Evolutionary conservation across 1,284 basidiomycete species (phyloP), one percentile per base, ranked within the genome.

Genomic region (Golubevia pallescens): DNA sequence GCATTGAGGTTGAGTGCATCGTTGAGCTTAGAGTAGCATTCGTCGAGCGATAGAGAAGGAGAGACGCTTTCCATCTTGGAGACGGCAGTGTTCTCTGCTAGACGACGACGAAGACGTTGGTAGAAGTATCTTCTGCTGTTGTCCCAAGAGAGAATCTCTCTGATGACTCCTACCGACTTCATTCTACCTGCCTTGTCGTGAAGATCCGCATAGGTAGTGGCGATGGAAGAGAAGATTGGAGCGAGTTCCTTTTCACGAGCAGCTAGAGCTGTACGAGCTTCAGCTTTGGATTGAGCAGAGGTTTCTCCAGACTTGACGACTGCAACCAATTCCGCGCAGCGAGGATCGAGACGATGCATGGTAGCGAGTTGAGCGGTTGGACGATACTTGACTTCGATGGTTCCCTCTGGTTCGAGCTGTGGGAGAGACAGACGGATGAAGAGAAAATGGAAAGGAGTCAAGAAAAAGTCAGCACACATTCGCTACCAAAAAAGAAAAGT

Each of bases 121-220:
- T 97, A 99, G 90, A 99, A 98, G 86, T 92, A 90, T 71, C 77
- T 74, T 91, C 90, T 66, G 24, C 60, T 62, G 20, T 66, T 60
- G 14, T 14, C 48, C 85, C 85, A 86, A 8, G 74, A 68, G 90
- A 90, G 34, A 90, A 89, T 80, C 90, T 92, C 56, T 92, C 95
- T 83, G 92, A 97, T 84, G 28, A 86, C 86, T 19, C 94, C 95
- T 87, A 98, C 98, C 28, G 95, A 95, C 87, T 97, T 93, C 96
- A 99, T 98, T 68, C 96, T 93, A 67, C 95, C 95, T 56, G 92
- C 90, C 65, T 94, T 93, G 87, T 95, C 96, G 86, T 97, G 97
- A 72, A 97, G 91, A 87, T 99, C 97, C 58, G 95, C 96, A 83
- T 97, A 99, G 60, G 97, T 89, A 71, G 97, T 87, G 23, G 96